Evolutionary conservation across 2,329 filamentous ascomycete genomes (phyloP), one percentile per base, ranked within the genome.

Genomic region (Phialocephala sp.): DNA sequence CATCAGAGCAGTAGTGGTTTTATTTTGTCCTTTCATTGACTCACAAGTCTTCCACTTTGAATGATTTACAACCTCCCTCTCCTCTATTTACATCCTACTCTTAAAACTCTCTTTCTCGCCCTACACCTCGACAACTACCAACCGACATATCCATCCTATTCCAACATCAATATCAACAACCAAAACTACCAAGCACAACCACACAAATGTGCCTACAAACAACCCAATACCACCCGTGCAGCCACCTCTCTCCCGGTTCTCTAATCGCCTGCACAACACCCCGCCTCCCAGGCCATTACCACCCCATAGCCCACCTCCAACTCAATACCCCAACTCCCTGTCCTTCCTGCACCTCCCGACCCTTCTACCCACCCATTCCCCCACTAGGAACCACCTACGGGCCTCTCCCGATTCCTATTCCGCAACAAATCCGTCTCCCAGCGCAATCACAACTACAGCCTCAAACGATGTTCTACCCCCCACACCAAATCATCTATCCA

Each of bases 201-300:
- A 4, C 4, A 9, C 54, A 63, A 6, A 63, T 63, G 62, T 59
- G 56, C 35, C 62, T 59, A 50, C 32, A 55, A 41, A 54, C 39
- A 47, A 63, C 36, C 4, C 24, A 59, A 45, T 41, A 43, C 43
- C 43, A 59, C 35, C 37, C 22, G 14, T 63, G 55, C 62, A 41
- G 35, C 20, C 62, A 63, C 62, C 47, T 52, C 22, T 41, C 59
- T 32, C 18, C 39, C 41, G 52, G 55, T 20, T 55, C 62, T 15
- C 20, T 59, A 20, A 11, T 43, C 3, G 55, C 15, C 27, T 63
- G 56, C 22, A 11, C n/a, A 8, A 27, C 43, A 32, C 27, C 43
- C 1, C 15, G 15, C 15, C 43, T 39, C 22, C 62, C 27, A 32
- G 27, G 27, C 27, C 27, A 32, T 3, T 32, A 32, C 27, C 27